phyloP scores from a whole-genome alignment of 805 yeast genomes.

The Barnettozyma sucrosica region DNA sequence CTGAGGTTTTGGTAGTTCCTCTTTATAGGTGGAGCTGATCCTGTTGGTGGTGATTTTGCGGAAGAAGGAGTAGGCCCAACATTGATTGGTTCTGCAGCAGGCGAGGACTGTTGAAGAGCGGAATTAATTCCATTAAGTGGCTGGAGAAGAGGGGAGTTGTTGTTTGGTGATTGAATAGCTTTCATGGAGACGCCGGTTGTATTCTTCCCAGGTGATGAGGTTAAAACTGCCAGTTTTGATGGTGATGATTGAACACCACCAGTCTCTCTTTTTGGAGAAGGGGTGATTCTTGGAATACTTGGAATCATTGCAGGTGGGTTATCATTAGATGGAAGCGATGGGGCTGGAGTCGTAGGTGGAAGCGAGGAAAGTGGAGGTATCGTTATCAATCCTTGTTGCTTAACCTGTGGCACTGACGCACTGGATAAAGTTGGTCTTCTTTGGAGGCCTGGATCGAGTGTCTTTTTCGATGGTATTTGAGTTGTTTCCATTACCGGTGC shows the following conservation, averaged over 20 bases:
- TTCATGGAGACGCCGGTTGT: slow-evolving; percentile 35
- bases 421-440: slow-evolving; percentile 21
- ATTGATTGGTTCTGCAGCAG: background rate
- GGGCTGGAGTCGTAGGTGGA: slow-evolving; percentile 4
- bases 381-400: background rate
- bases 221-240: slow-evolving; percentile 19
- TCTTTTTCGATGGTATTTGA: slow-evolving; percentile 10
- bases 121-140: slow-evolving; percentile 28
- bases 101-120: slow-evolving; percentile 6
- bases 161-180: slow-evolving; percentile 23
- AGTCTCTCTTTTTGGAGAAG: slow-evolving; percentile 40
- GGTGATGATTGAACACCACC: slow-evolving; percentile 24
- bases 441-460: slow-evolving; percentile 16
- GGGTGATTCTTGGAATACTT: slow-evolving; percentile 30
- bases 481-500: slow-evolving; percentile 16
- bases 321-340: background rate
- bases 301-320: slow-evolving; percentile 10
- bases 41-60: background rate
- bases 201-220: slow-evolving; percentile 30
- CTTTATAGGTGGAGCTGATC: slow-evolving; percentile 16
- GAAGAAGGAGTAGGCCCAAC: background rate
- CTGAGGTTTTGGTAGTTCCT: slow-evolving; percentile 51
- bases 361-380: slow-evolving; percentile 4
- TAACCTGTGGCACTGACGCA: background rate
- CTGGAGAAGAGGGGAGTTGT: slow-evolving; percentile 27